These are phyloP conservation scores for Cercospora sp. DNA, from an alignment of 2,329 filamentous ascomycete genomes.

Conservation along the genomic window DNA sequence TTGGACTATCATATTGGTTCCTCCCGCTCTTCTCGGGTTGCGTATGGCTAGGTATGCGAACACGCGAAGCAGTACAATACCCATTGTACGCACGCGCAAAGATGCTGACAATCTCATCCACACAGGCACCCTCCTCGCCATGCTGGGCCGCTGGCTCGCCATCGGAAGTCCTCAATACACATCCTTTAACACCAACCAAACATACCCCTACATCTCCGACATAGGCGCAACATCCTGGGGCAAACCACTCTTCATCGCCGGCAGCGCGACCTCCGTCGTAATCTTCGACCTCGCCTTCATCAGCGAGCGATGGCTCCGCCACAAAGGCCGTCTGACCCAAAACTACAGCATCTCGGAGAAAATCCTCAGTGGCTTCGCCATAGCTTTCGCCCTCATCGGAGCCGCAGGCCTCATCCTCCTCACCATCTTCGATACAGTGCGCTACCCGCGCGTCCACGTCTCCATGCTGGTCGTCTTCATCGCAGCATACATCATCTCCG, in stretches of 20 bases:
- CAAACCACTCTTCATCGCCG: conserved; percentile 76
- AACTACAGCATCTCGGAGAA: conserved; percentile 69
- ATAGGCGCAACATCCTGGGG: conserved; percentile 58
- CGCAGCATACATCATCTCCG: conserved; percentile 77
- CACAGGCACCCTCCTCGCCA: conserved; percentile 64
- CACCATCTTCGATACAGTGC: conserved; percentile 79
- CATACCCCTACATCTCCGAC: conserved; percentile 59
- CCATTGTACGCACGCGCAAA: background rate
- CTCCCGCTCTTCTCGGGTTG: conserved; percentile 67
- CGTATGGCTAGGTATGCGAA: conserved; percentile 56
- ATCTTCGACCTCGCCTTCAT: conserved; percentile 80
- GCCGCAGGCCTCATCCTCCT: conserved; percentile 79
- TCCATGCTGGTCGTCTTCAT: conserved; percentile 82
- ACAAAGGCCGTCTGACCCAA: conserved; percentile 72
- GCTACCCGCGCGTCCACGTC: conserved; percentile 67
- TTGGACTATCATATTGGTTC: conserved; percentile 56
- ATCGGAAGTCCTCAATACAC: conserved; percentile 58
- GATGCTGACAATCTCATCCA: conserved; percentile 4
- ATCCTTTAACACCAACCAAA: conserved; percentile 60
- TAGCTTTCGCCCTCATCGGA: conserved; percentile 70
- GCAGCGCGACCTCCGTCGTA: conserved; percentile 69
- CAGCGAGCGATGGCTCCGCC: conserved; percentile 80
- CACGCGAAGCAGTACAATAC: background rate
- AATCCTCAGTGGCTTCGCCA: conserved; percentile 59
- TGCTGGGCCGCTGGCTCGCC: conserved; percentile 69